Base-by-base conservation (phyloP, 768 basidiomycete genomes). In the Gloeostereum incarnatum region DNA sequence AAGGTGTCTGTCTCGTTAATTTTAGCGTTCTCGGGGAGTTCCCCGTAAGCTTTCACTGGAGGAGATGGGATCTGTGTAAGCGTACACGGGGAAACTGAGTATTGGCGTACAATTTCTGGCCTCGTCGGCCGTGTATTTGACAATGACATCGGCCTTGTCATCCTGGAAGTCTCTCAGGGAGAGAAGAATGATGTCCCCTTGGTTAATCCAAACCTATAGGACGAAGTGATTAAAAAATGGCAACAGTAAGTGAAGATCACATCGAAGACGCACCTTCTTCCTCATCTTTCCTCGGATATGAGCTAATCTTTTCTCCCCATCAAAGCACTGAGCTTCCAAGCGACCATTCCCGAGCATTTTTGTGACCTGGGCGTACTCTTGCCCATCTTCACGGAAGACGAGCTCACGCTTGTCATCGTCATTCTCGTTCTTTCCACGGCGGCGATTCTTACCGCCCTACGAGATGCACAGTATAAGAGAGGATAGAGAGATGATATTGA, bases 341-440 rank as follows among this genome's bases (percentile, higher is more conserved):
- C 93, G 82, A 14, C 96, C 94, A 55, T 99, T 99, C 21, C 96
- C 96, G 30, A 99, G 73, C 96, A 99, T 99, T 69, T 98, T 99
- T 38, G 66, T 81, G 36, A 98, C 96, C 60, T 98, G 96, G 11
- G 91, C 96, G 60, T 99, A 99, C 61, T 98, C 92, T 63, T 99
- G 96, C 5, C 94, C 94, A 55, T 98, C 96, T 61, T 98, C 94
- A 53, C 88, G 84, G 73, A 98, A 98, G 27, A 97, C 92, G 40
- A 98, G 76, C 61, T 99, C 96, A 51, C 96, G 86, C 73, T 97
- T 98, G 68, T 96, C 89, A 51, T 89, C 87, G 40, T 98, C 96
- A 66, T 94, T 96, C 69, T 99, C 94, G 65, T 97, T 98, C 78
- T 99, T 99, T 73, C 96, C 96, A 66, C 96, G 76, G 76, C 96